Percentiles rank a stretch among this genome's conserved stretches.
phyloP scores from a whole-genome alignment of 352 stramenopile genomes.

The Phytophthora podocarpi region DNA sequence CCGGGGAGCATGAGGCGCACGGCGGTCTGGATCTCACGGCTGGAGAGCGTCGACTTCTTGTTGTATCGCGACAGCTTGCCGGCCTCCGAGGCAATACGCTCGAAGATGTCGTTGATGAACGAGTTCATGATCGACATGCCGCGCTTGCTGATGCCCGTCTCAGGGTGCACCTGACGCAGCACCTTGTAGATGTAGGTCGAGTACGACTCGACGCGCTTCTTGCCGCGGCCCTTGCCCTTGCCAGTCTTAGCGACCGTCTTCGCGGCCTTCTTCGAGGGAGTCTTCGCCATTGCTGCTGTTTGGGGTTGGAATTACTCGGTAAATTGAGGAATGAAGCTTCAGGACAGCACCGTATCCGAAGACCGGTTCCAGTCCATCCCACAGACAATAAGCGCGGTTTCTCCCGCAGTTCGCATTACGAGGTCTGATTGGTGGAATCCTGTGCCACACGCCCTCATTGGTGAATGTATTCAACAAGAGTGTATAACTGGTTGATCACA shows the following conservation, averaged over 20 bases:
- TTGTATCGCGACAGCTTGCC: constrained; percentile 97
- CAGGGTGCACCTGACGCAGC: constrained; percentile 95
- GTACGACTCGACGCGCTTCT: constrained; percentile 91
- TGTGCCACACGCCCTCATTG: constrained; percentile 9
- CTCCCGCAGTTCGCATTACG: constrained; percentile 10
- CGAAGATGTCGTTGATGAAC: constrained; percentile 99
- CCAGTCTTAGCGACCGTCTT: constrained; percentile 82
- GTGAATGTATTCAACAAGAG: neutral
- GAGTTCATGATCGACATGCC: constrained; percentile 99
- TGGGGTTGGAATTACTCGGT: constrained; percentile 35
- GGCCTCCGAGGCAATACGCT: constrained; percentile 96
- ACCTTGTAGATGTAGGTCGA: constrained; percentile 95
- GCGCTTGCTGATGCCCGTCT: constrained; percentile 97
- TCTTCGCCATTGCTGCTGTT: constrained; percentile 91
- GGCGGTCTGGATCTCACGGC: constrained; percentile 97
- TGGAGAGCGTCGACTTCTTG: constrained; percentile 98
- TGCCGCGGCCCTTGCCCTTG: constrained; percentile 85
- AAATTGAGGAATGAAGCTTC: constrained; percentile 38
- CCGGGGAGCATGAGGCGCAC: constrained; percentile 95
- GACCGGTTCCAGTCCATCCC: constrained; percentile 15
- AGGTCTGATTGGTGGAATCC: constrained; percentile 26
- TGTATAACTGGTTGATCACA: constrained; percentile 10
- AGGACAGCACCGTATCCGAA: neutral
- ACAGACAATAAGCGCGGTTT: constrained; percentile 13
- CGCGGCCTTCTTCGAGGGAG: constrained; percentile 93